Evolutionary conservation across 1,284 basidiomycete genomes (phyloP), one percentile per base, ranked within the genome.

Genomic region (Ceratobasidium sp.): DNA sequence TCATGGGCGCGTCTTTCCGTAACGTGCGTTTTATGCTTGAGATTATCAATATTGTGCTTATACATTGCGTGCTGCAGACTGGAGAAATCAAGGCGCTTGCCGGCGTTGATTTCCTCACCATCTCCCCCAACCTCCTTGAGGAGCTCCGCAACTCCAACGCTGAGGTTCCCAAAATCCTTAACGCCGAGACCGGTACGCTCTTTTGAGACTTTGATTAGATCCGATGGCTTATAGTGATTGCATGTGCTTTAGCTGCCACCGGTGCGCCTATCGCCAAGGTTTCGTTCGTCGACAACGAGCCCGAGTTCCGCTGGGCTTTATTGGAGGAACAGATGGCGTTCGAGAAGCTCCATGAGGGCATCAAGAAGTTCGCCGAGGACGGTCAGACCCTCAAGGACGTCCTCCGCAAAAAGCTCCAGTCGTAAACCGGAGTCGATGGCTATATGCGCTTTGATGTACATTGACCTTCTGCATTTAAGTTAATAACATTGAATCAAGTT

Each of bases 1-100:
- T 99, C 84, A 99, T 99, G 97, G 97, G 97, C 83, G 97, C 97
- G 77, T 98, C 96, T 72, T 99, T 99, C 96, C 93, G 96, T 82
- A 97, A 97, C 87, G 91, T 94, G 79, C 67, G 89, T 85, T 29
- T 6, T 7, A 76, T 50, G 4, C 36, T 11, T 11, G 6, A 11
- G 22, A 75, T 24, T 29, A 7, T 74, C 48, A 22, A 4, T 19
- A 36, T 22, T n/a, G 29, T 65, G 48, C 54, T 29, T 31, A 56
- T 47, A 22, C 4, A n/a, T 56, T 63, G 33, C 31, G 79, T 76
- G 76, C 78, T 81, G 22, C 80, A 95, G 93, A 85, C 85, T 75
- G 94, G 94, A 80, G 97, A 99, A 87, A 98, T 99, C 86, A 94
- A 92, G 83, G 90, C 95, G 24, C 90, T 99, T 73, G 96, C 97